Evolutionary conservation across 495 filamentous ascomycete species (phyloP), one percentile per base, ranked within the genome.

Genomic region (Talaromyces wortmannii): DNA sequence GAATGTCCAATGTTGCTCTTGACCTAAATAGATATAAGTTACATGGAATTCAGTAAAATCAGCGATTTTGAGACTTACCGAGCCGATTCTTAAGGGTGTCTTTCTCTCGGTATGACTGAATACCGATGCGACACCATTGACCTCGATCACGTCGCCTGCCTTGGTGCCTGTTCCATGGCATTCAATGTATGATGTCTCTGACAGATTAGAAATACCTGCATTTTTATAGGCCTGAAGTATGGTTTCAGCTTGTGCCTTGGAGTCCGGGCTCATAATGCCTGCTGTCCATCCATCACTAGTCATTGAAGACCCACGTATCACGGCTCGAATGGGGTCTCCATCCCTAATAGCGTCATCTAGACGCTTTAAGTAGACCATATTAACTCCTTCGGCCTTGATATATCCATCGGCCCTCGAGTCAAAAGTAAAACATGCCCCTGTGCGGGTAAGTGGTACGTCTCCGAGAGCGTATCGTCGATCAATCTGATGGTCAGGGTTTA

Each of bases 381-480:
- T 64, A 12, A 76, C 57, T 0, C 64, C 70, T 57, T 90, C 87
- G 12, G 75, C 87, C 15, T 85, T 76, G 0, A 68, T 83, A 60
- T 84, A 90, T 0, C 86, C 88, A 56, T 84, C 76, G 0, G 84
- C 87, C 5, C 67, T 54, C 0, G 72, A 69, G 59, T 86, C 83
- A 56, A 87, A 91, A 0, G 80, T 79, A 55, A 81, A 74, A 43
- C 79, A 88, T 8, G 57, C 48, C 0, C 64, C 63, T 40, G 36
- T 40, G 5, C 36, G 36, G 13, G 36, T 40, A 10, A 40, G 13
- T 8, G 8, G 36, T 8, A 40, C 13, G 13, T 40, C 36, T 13
- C 36, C 36, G 8, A 13, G 8, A 0, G 70, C 70, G 55, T 40
- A 73, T 55, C 0, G 66, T 67, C 45, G 23, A 15, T 55, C 48